Base-by-base conservation (phyloP, 192 early-diverging fungal species). In the Coemansia sp. region DNA sequence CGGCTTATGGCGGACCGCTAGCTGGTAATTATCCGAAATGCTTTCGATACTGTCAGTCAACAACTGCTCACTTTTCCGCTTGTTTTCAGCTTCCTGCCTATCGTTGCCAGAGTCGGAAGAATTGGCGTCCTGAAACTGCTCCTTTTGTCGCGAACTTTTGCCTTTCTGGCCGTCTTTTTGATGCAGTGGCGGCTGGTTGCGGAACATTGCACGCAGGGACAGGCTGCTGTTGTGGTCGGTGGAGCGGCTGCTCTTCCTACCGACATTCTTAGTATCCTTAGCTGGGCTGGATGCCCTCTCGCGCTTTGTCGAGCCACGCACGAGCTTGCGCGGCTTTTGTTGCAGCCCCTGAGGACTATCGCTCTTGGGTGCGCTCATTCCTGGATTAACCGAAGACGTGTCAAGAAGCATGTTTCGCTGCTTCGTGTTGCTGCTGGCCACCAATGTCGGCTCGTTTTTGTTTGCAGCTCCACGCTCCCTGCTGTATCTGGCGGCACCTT, bases 1-100 rank as follows among this genome's bases (percentile, higher is more conserved):
- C 34, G 78, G 78, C 48, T 66, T 69, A 57, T 81, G 78, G 34
- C 78, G 72, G 9, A 72, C 66, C n/a, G 72, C 62, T 51, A 81
- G 71, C 60, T 75, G 72, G 53, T 81, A 81, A 63, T 57, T 75
- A 28, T 81, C 78, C 0, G 72, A 81, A 7, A 81, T 64, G 60
- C 78, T 75, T 30, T 75, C 78, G 25, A 66, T 69, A 63, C 78
- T 81, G 13, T 66, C 63, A 23, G 61, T 55, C 31, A 81, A 62
- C 28, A 60, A 52, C 31, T 64, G 61, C 45, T 39, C 34, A 16
- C 59, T 58, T 12, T 40, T 34, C 4, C 26, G 61, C 16, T 61
- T 49, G 13, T 61, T 26, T 9, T 25, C 3, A 20, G 29, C 25
- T 0, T 40, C 30, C n/a, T 56, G 37, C 26, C 48, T 23, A 12